Base-by-base conservation (phyloP, 2,329 filamentous ascomycete genomes). In the Ophiosphaerella narmari region DNA sequence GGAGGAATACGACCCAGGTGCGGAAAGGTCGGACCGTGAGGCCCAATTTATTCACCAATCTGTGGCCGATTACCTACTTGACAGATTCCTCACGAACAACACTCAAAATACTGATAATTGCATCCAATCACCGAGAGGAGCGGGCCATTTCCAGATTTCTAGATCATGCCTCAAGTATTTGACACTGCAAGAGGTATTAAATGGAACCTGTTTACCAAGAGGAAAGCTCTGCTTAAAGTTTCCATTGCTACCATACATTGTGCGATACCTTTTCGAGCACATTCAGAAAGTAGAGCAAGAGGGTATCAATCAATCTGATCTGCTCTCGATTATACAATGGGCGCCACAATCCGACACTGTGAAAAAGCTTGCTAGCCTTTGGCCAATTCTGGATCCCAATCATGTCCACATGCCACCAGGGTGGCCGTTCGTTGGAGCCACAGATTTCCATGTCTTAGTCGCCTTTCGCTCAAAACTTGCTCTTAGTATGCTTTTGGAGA, bases 1-100 rank as follows among this genome's bases (percentile, higher is more conserved):
- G 38, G 46, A 56, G 45, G 45, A 49, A 49, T 60, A 62, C 31
- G 52, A 54, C n/a, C 47, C 12, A 3, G 3, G 39, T 36, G 50
- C 23, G 18, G 47, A 54, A 50, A 52, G 50, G 13, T 43, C 46
- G 33, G 51, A 58, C 23, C 45, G 44, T 4, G 52, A 62, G 35
- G 57, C 54, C 5, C 54, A 62, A 13, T 43, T 62, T 21, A 59
- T 58, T 21, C 50, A 58, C 26, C 50, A 60, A 39, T 58, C 52
- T 21, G 57, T 60, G 14, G 49, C 57, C 11, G 50, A 58, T 16
- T 56, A 43, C 37, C 29, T 60, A 16, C 29, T 41, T 13, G 39
- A 46, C 7, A 45, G 24, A 7, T 53, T 48, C 45, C 18, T 57
- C 35, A 11, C 7, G 7, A 50, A 50, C 3, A 21, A 35, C n/a